Base-by-base conservation (phyloP, 805 yeast species). In the Zygosaccharomyces bisporus region DNA sequence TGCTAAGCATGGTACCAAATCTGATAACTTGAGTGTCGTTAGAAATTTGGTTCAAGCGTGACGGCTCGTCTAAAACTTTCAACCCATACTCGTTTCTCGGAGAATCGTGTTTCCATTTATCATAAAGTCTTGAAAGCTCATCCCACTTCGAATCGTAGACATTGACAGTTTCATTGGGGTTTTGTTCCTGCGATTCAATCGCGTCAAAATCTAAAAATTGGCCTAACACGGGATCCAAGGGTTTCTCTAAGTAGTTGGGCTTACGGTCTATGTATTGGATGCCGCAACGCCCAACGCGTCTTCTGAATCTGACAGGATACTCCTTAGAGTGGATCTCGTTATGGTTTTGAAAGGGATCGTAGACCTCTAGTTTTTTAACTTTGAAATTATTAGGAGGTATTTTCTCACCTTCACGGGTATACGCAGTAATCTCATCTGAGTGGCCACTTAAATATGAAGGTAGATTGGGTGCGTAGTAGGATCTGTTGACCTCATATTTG, bases 21-120 rank as follows among this genome's bases (percentile, higher is more conserved):
- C 97, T 72, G 23, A 91, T 86, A 1, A 86, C 81, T 65, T 90
- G 97, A 1, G 96, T 89, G 41, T 82, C 91, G 43, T 83, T 83
- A 10, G 88, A 78, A 33, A 90, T 87, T 51, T 84, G 83, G 59
- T 90, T 90, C 55, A 90, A 72, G 44, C 77, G 75, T 0, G 95
- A 81, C 0, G 97, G 96, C 63, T 88, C 96, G 47, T 77, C 74
- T 47, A 81, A 73, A 44, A 86, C 72, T 27, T 83, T 84, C 56
- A 64, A 69, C 46, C 68, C 68, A 41, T 61, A 58, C 6, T 68
- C 68, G 39, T 62, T 56, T 34, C 57, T 76, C 46, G 85, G 90
- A 32, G 72, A 66, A 61, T 84, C 90, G 57, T 76, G 82, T 55
- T 70, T 78, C 85, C 85, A 85, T 49, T 79, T 74, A 40, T 83